Evolutionary conservation across 768 basidiomycete species (phyloP), one percentile per base, ranked within the genome.

Genomic region (Guyanaporus albipodus): DNA sequence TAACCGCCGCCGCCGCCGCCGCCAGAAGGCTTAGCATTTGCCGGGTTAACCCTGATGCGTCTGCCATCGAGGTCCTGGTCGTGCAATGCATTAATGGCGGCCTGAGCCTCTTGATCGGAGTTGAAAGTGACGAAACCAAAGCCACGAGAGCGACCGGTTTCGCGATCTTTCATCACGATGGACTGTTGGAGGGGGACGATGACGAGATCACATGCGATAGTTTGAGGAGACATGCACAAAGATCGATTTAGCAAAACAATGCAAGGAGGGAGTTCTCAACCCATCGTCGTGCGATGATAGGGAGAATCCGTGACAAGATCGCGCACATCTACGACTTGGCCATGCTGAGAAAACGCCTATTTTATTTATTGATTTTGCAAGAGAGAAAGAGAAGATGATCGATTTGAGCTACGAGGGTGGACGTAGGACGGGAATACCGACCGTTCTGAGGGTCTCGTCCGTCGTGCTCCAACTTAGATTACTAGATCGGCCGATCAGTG

Each of bases 51-150:
- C 53, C 71, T 75, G 66, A 80, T 56, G 35, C 73, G 66, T 45
- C 79, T 75, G 45, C 78, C 77, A 57, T 80, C 79, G 11, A 80
- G 65, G 0, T 78, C 77, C 53, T 73, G 71, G 7, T 80, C 79
- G 60, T 80, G 62, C 62, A 78, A 57, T 36, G 41, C 60, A 6
- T 21, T 8, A 58, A 80, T 77, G 29, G 78, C 76, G 46, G 64
- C 61, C 2, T 78, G 48, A 46, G 78, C 78, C 55, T 77, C 68
- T 0, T 37, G 34, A 3, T 24, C 3, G 46, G 38, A 36, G 37
- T n/a, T 17, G 33, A 62, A 72, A 33, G 71, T 75, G 53, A 79
- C 78, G 54, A 79, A 79, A 47, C 77, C 78, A 64, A 79, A 79
- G 52, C 78, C 78, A 56, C 79, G 71, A 46, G 76, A 77, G 52